These are phyloP conservation scores for Pogostemon cablin DNA, from an alignment of 257 asterid species.

Conservation along the genomic window DNA sequence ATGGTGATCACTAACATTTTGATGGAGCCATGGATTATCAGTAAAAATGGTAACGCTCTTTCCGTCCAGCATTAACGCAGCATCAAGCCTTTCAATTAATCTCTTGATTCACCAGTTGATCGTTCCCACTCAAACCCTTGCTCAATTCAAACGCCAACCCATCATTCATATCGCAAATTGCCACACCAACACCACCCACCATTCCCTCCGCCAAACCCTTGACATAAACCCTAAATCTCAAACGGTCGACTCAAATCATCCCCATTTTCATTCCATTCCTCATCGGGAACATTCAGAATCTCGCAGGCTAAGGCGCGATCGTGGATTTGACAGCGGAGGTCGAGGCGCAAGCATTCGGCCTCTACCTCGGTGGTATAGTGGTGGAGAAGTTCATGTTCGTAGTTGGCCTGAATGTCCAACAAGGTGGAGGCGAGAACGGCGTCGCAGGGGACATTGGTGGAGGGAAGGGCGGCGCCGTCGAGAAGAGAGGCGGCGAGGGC, in stretches of 20 bases:
- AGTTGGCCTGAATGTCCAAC: constrained; percentile 18
- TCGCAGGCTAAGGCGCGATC: constrained; percentile 63
- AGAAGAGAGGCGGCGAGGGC: constrained; percentile 53
- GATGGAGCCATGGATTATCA: constrained; percentile 34
- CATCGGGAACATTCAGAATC: constrained; percentile 50
- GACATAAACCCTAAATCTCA: constrained; percentile 48
- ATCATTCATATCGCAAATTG: constrained; percentile 55
- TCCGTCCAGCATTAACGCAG: constrained; percentile 51
- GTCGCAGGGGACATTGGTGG: neutral
- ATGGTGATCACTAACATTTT: constrained; percentile 42
- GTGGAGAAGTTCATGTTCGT: constrained; percentile 42
- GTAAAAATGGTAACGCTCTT: constrained; percentile 40
- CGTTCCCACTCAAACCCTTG: constrained; percentile 45
- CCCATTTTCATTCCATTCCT: constrained; percentile 46
- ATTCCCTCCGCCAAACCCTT: constrained; percentile 53
- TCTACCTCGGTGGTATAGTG: constrained; percentile 36
- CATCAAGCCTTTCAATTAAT: constrained; percentile 54
- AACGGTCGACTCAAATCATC: constrained; percentile 44
- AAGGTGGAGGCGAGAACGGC: constrained; percentile 26
- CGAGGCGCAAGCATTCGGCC: constrained; percentile 38
- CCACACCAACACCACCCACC: constrained; percentile 57
- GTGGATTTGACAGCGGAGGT: constrained; percentile 58
- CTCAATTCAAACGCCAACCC: constrained; percentile 52
- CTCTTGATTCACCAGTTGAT: constrained; percentile 28
- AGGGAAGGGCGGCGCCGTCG: neutral